Evolutionary conservation across 1,284 basidiomycete species (phyloP).

Genomic region (Cerioporus squamosus): DNA sequence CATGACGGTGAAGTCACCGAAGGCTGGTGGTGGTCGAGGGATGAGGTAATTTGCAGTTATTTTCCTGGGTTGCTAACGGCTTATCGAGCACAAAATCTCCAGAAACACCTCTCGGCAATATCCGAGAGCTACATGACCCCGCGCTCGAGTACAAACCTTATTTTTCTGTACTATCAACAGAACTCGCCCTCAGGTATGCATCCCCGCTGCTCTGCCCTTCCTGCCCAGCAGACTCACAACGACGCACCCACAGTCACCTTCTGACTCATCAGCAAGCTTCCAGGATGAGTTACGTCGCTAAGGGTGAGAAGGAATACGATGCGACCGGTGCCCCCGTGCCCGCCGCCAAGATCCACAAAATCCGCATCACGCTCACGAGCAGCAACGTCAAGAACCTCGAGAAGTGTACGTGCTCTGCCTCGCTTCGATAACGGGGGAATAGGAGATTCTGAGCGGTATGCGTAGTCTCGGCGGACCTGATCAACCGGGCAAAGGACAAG

Average conservation of each 20-base stretch:
- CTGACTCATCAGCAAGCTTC: conserved; percentile 64
- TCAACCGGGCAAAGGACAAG: conserved; percentile 99
- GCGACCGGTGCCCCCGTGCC: conserved; percentile 87
- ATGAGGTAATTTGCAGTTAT: conserved; percentile 16
- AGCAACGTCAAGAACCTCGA: conserved; percentile 99
- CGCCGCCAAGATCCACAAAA: conserved; percentile 97
- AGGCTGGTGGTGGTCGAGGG: neutral
- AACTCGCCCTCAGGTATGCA: conserved; percentile 36
- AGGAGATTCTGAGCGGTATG: neutral
- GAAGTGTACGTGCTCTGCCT: conserved; percentile 73
- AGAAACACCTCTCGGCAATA: conserved; percentile 3
- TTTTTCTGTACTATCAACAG: conserved; percentile 35
- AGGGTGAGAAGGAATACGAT: conserved; percentile 98
- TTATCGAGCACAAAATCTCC: neutral
- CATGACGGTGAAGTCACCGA: conserved; percentile 22
- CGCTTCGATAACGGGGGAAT: neutral
- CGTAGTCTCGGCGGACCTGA: conserved; percentile 89
- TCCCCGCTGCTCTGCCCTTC: neutral
- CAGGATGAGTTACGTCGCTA: conserved; percentile 99
- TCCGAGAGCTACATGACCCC: conserved; percentile 19
- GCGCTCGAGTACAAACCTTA: conserved; percentile 33
- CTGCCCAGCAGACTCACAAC: conserved; percentile 5
- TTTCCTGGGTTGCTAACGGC: no score
- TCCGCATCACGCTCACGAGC: conserved; percentile 98
- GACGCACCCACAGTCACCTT: conserved; percentile 61